These are phyloP conservation scores for Galium porrigens DNA, from an alignment of 305 asterid genomes.

Conservation along the genomic window DNA sequence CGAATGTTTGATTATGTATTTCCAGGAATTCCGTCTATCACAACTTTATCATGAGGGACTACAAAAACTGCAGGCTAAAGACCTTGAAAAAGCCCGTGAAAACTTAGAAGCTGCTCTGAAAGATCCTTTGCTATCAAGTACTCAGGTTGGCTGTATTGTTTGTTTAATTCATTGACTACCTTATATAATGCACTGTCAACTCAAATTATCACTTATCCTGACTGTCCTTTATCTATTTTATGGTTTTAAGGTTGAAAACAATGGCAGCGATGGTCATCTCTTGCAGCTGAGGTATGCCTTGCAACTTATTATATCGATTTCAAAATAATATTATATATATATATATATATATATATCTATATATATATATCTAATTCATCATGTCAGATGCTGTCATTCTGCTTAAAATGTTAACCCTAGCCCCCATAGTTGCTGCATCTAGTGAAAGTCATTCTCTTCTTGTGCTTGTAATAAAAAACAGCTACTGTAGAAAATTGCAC, in stretches of 20 bases:
- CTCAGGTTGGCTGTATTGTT: slow-evolving; percentile 42
- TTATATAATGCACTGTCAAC: slow-evolving; percentile 15
- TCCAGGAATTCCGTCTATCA: slow-evolving; percentile 80
- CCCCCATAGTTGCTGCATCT: not conserved
- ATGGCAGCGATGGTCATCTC: slow-evolving; percentile 74
- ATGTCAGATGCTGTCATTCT: not conserved
- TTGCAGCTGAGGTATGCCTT: slow-evolving; percentile 72
- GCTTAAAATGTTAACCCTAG: not conserved
- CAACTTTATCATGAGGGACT: slow-evolving; percentile 92
- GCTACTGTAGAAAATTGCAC: not conserved
- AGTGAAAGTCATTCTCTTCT: not conserved
- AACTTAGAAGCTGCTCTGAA: slow-evolving; percentile 64
- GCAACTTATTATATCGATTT: slow-evolving; percentile 5
- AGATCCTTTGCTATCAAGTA: slow-evolving; percentile 71
- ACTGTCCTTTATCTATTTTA: slow-evolving; percentile 7
- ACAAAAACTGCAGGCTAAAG: slow-evolving; percentile 64
- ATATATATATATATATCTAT: too few relatives aligned
- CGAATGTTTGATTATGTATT: slow-evolving; percentile 11
- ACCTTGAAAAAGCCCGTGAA: slow-evolving; percentile 71
- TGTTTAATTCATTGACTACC: not conserved
- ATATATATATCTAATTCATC: not conserved
- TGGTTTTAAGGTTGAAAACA: slow-evolving; percentile 50
- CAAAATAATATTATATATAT: not conserved
- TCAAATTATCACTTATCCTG: slow-evolving; percentile 17
- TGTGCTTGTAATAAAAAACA: not conserved